Conservation (phyloP, 1,284 basidiomycete genomes). For the Rhodotorula sp. region DNA sequence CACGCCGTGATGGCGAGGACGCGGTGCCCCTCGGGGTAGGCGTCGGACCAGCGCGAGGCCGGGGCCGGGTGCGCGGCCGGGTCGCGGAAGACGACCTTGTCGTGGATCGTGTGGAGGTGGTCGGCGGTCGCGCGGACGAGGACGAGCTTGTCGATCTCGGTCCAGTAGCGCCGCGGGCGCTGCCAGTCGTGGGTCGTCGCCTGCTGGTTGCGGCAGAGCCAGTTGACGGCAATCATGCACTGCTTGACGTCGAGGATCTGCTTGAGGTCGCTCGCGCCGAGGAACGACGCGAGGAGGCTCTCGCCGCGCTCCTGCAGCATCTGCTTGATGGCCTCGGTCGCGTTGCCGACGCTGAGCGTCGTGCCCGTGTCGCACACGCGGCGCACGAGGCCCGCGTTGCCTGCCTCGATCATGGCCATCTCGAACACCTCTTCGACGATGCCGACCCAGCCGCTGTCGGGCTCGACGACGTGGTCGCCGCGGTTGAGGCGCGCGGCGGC, state of each 20-base stretch:
- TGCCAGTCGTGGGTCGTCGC: constrained; percentile 59
- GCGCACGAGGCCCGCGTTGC: constrained; percentile 61
- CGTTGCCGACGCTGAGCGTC: constrained; percentile 26
- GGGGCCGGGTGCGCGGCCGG: constrained; percentile 45
- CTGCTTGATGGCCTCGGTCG: constrained; percentile 40
- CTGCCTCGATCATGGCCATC: constrained; percentile 66
- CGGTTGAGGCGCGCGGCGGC: constrained; percentile 48
- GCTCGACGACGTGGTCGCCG: constrained; percentile 76
- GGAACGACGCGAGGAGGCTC: constrained; percentile 33
- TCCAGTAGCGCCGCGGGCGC: constrained; percentile 75
- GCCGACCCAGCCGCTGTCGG: constrained; percentile 75
- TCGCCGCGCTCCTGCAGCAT: constrained; percentile 29
- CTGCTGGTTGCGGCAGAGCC: constrained; percentile 88
- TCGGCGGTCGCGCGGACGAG: constrained; percentile 56
- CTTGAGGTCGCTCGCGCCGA: constrained; percentile 24
- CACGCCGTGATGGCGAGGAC: constrained; percentile 70
- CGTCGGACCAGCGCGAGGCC: constrained; percentile 57
- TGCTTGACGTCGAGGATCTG: constrained; percentile 69
- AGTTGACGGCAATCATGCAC: constrained; percentile 75
- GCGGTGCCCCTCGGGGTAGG: constrained; percentile 53
- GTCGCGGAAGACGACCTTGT: constrained; percentile 45
- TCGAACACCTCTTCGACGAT: constrained; percentile 73
- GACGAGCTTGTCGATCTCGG: constrained; percentile 59
- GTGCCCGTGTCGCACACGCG: constrained; percentile 63
- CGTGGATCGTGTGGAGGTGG: constrained; percentile 49